Evolutionary conservation across 2,329 filamentous ascomycete species (phyloP), one percentile per base, ranked within the genome.

Genomic region (Podosphaera fusca): DNA sequence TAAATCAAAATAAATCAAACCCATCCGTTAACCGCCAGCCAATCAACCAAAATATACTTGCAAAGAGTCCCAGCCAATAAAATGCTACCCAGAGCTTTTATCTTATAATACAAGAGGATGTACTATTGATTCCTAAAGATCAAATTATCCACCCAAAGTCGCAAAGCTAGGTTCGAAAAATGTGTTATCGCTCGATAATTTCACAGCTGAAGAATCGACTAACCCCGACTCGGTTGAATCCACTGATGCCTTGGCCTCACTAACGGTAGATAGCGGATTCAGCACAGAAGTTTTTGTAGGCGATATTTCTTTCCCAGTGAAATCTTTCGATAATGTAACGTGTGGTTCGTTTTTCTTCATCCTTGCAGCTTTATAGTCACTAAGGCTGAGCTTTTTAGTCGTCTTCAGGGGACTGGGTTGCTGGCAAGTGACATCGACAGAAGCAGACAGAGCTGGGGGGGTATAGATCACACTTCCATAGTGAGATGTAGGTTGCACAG

Each of bases 381-480:
- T 82, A 1, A 83, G 67, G 60, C 78, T 82, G 42, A 84, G 69
- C 67, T 82, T 83, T 72, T 84, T 83, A 21, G 63, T 64, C 68
- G 81, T 82, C 57, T 64, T 66, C 36, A 79, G 70, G 2, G 80
- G 80, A 60, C 78, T 82, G 2, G 78, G 77, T 30, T 73, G 72
- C 8, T 71, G 71, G 4, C 66, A 66, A 7, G 70, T 62, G 12
- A 74, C 72, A 57, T 75, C 77, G 38, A 71, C 35, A 64, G 0
- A 69, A 62, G 0, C 71, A 60, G 5, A 70, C 64, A 69, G 64
- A 56, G 79, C 75, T 0, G 75, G 70, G 52, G 68, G 74, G 0
- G 72, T 61, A 36, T 72, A 63, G 56, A 65, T 70, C 33, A 63
- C 63, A 2, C 69, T 62, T 1, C 72, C 70, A 56, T 76, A 74